phyloP scores from a whole-genome alignment of 257 asterid genomes.

The Craterostigma plantagineum region DNA sequence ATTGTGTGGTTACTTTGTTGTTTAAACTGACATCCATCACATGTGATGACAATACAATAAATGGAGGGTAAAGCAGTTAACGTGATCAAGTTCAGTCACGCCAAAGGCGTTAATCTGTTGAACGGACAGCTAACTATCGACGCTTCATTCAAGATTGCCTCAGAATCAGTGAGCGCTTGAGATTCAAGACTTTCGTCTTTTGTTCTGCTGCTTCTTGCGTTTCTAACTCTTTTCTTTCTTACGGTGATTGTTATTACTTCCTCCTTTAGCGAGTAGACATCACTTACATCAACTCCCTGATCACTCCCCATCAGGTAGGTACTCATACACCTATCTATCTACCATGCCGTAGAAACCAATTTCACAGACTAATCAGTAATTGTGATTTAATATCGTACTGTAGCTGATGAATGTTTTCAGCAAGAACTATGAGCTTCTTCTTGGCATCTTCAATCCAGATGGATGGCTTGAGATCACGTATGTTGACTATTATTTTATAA shows the following conservation, averaged over 20 bases:
- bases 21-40: background rate
- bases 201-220: background rate
- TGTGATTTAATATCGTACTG: too few relatives aligned
- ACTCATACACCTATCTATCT: too few relatives aligned
- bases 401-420: slow-evolving; percentile 33
- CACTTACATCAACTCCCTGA: slow-evolving; percentile 32
- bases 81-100: slow-evolving; percentile 62
- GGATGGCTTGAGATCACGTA: slow-evolving; percentile 97
- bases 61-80: slow-evolving; percentile 90
- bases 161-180: slow-evolving; percentile 40
- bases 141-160: slow-evolving; percentile 56
- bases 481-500: slow-evolving; percentile 1
- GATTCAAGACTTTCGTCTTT: slow-evolving; percentile 1
- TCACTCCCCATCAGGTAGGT: slow-evolving; percentile 59
- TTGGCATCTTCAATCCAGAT: slow-evolving; percentile 68
- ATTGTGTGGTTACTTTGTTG: too few relatives aligned
- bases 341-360: too few relatives aligned
- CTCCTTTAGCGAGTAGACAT: slow-evolving; percentile 62
- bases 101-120: slow-evolving; percentile 60
- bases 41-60: slow-evolving; percentile 17
- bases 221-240: too few relatives aligned
- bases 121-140: slow-evolving; percentile 58
- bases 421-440: slow-evolving; percentile 62
- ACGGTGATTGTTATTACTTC: slow-evolving; percentile 1
- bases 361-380: too few relatives aligned